phyloP scores from a whole-genome alignment of 2,329 filamentous ascomycete genomes.

The Cladosporium sp. region DNA sequence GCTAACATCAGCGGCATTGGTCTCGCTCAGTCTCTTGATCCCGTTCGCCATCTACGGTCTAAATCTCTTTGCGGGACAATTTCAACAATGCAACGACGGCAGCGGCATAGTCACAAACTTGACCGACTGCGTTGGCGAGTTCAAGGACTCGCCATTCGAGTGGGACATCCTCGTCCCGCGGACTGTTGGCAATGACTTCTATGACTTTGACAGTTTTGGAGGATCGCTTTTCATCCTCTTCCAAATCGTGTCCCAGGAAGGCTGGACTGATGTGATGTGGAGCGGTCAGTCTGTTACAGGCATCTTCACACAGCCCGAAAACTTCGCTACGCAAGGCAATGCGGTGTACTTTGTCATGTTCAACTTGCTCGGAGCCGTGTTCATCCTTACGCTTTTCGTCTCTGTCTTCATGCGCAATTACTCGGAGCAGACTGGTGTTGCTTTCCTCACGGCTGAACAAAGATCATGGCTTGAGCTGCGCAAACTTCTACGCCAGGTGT shows the following conservation, averaged over 20 bases:
- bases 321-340: constrained; percentile 74
- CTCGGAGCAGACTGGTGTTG: constrained; percentile 96
- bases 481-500: constrained; percentile 88
- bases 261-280: constrained; percentile 94
- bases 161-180: constrained; percentile 86
- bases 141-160: constrained; percentile 70
- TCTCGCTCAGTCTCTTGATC: constrained; percentile 90
- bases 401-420: constrained; percentile 99
- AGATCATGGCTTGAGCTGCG: constrained; percentile 94
- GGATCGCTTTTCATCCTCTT: constrained; percentile 93
- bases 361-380: constrained; percentile 94
- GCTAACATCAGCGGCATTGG: constrained; percentile 85
- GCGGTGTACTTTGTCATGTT: constrained; percentile 94
- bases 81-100: constrained; percentile 78
- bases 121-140: constrained; percentile 82
- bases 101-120: constrained; percentile 57
- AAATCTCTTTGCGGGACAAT: constrained; percentile 84
- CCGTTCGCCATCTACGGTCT: constrained; percentile 96
- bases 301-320: constrained; percentile 69
- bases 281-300: constrained; percentile 80
- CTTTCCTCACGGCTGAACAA: constrained; percentile 92
- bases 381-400: constrained; percentile 94
- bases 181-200: constrained; percentile 78
- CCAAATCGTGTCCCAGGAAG: constrained; percentile 98
- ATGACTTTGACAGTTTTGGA: constrained; percentile 94